phyloP scores from a whole-genome alignment of 352 stramenopile species.

The Globisporangium takayamanum region DNA sequence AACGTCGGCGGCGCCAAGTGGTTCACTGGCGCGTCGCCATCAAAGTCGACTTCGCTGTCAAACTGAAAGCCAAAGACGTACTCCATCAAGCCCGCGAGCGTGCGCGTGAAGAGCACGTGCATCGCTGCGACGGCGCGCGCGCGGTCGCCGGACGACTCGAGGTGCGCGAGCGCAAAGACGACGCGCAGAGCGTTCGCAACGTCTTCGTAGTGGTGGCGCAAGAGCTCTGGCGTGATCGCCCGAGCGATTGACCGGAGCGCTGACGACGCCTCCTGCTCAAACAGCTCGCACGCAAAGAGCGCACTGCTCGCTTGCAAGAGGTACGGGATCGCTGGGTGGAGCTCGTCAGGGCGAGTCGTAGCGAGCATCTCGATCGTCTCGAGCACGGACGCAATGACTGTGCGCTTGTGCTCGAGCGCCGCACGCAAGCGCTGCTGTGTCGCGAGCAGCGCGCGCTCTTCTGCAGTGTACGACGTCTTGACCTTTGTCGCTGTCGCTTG shows the following conservation, averaged over 20 bases:
- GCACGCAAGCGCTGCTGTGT: slow-evolving; percentile 54
- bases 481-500: slow-evolving; percentile 27
- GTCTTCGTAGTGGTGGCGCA: slow-evolving; percentile 63
- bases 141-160: slow-evolving; percentile 37
- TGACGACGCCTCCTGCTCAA: slow-evolving; percentile 29
- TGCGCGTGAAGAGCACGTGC: slow-evolving; percentile 48
- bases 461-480: slow-evolving; percentile 37
- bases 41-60: slow-evolving; percentile 70
- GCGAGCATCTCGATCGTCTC: slow-evolving; percentile 64
- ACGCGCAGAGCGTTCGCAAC: slow-evolving; percentile 55
- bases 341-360: slow-evolving; percentile 43
- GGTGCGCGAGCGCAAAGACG: slow-evolving; percentile 32
- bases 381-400: slow-evolving; percentile 39
- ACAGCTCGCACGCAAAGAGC: slow-evolving; percentile 59
- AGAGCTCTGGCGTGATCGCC: slow-evolving; percentile 49
- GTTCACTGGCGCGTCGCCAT: slow-evolving; percentile 56
- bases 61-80: slow-evolving; percentile 82
- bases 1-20: slow-evolving; percentile 64
- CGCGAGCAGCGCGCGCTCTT: slow-evolving; percentile 50
- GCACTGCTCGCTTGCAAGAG: slow-evolving; percentile 41
- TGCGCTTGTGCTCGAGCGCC: slow-evolving; percentile 37
- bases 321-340: slow-evolving; percentile 67
- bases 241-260: slow-evolving; percentile 44
- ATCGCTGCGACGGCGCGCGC: slow-evolving; percentile 27
- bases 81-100: slow-evolving; percentile 60